Evolutionary conservation across 306 rosid species (phyloP), one percentile per base, ranked within the genome.

Genomic region (Psophocarpus tetragonolobus): DNA sequence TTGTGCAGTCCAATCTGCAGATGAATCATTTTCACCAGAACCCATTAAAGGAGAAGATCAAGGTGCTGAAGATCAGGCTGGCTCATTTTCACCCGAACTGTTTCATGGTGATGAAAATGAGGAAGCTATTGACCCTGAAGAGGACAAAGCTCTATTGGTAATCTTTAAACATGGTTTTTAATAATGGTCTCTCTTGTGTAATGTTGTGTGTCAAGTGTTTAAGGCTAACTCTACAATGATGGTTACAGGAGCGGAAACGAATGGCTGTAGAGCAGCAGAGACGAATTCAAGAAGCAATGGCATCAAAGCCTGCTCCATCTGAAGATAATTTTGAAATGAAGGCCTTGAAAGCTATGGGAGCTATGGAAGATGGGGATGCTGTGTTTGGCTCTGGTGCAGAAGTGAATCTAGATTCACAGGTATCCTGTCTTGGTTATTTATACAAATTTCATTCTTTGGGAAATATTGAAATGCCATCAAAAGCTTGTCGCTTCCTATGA

Each of bases 391-490:
- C 61, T 23, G 61, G 61, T 23, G 32, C 61, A 8, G 61, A 54
- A 54, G 61, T 54, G 32, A 54, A 54, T 54, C 61, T 54, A 54
- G 61, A 54, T 54, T 54, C 61, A 21, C 61, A 54, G 61, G 32
- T 54, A 21, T 4, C 8, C 8, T 23, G 61, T 10, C 15, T 23
- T 54, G 32, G 61, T 53, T 20, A 53, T 53, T 47, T 53, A 21
- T 53, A 15, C 4, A 53, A 53, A 20, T 53, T 44, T 53, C 60
- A 3, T 17, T 48, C 29, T 53, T 21, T 21, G 13, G 8, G 14
- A 20, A 9, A 53, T 53, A 14, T 4, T 21, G 14, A 20, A 9
- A 53, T 53, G 29, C 3, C 60, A 3, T 53, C 29, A 53, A 53
- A 53, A 20, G 14, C 14, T 17, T 8, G 30, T 20, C 15, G 14